Base-by-base conservation (phyloP, 1,284 basidiomycete genomes). In the Sporisorium scitamineum region DNA sequence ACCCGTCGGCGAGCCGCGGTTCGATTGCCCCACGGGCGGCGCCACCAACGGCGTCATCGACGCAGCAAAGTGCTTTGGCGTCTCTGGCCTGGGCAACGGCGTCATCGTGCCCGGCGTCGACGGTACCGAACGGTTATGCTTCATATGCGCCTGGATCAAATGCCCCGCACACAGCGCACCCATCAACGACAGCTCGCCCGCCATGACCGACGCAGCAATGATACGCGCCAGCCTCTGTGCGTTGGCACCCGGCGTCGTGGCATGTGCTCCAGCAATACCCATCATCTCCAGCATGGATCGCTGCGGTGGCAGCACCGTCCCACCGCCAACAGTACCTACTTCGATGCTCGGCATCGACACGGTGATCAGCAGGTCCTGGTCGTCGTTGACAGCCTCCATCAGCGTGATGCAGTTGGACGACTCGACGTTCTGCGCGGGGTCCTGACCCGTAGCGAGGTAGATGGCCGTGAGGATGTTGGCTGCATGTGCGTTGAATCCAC, bases 341-440 rank as follows among this genome's bases (percentile, higher is more conserved):
- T 85, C 85, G 60, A 86, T 85, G 44, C 80, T 84, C 7, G 84
- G 84, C 85, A 85, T 85, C 45, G 79, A 80, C 10, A 83, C 81
- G 3, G 82, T 82, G 52, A 85, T 75, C 59, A 98, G 89, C 6
- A 99, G 89, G 85, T 99, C 97, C 81, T 93, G 88, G 63, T 92
- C 94, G 77, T 92, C 90, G 87, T 97, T 97, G 45, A 90, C 91
- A 18, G 95, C 91, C 87, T 99, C 97, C 95, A 98, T 98, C 55
- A 97, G 88, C 8, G 95, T 99, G 88, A 99, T 97, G 87, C 97
- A 99, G 86, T 94, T 96, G 57, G 94, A 96, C 73, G 93, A 95
- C 88, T 97, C 97, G 26, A 99, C 96, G 86, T 98, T 97, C 88
- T 99, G 96, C 18, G 97, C 97, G 3, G 97, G 97, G 84, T 99